A percentile compares a stretch with the other conserved stretches of the same genome.
Evolutionary conservation across 2,329 filamentous ascomycete genomes (phyloP).

Genomic region (Orbilia ellipsospora): DNA sequence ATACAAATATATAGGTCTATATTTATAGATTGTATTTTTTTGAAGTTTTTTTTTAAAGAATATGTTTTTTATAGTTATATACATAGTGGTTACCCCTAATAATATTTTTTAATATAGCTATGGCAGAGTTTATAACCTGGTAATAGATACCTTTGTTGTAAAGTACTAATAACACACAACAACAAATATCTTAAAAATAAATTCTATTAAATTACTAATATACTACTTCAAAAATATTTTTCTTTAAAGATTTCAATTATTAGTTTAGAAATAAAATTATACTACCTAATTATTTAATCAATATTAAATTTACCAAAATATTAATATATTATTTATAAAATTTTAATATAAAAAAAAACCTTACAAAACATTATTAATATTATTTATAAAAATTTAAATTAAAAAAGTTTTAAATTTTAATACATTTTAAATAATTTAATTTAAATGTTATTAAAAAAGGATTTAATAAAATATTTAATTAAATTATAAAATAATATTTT

Average conservation of each 20-base stretch:
- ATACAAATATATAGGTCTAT: no score
- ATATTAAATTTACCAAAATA: conserved; percentile 1
- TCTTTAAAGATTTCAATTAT: neutral
- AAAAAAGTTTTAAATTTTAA: no score
- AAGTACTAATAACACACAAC: no score
- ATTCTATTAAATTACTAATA: conserved; percentile 17
- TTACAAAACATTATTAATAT: conserved; percentile 11
- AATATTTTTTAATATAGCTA: no score
- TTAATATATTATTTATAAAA: conserved; percentile 4
- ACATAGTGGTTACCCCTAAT: no score
- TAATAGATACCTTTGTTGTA: neutral
- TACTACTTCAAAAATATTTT: conserved; percentile 4
- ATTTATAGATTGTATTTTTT: neutral
- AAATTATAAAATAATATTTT: conserved; percentile 7
- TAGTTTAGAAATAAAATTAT: no score
- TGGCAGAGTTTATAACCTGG: no score
- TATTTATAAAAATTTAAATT: neutral
- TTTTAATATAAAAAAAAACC: neutral
- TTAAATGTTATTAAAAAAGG: no score
- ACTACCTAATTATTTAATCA: no score
- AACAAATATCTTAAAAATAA: conserved; percentile 10
- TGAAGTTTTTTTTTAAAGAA: neutral
- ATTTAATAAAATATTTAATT: conserved; percentile 2
- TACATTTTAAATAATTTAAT: no score
- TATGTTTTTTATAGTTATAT: neutral